phyloP scores from a whole-genome alignment of 1,284 basidiomycete genomes.

The Cutaneotrichosporon mucoides region DNA sequence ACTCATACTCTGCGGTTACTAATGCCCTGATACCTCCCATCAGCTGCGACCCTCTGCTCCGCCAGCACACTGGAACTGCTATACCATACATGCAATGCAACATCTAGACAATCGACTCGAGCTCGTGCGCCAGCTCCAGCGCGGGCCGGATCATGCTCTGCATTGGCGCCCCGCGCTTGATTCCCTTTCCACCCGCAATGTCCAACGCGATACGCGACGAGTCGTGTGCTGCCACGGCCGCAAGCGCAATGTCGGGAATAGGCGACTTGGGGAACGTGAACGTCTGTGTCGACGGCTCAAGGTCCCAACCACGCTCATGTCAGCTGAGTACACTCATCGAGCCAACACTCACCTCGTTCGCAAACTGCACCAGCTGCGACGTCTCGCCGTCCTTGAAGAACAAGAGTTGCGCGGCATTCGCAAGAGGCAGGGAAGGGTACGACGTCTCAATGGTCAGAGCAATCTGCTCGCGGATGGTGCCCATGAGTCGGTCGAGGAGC shows the following conservation, averaged over 20 bases:
- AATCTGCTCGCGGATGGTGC: constrained; percentile 48
- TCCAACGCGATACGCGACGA: constrained; percentile 21
- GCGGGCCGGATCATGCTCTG: constrained; percentile 45
- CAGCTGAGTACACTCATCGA: constrained; percentile 1
- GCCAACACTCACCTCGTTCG: constrained; percentile 26
- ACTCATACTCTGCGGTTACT: no score
- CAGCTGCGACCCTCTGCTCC: no score
- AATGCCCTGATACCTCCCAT: no score
- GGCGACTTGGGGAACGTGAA: constrained; percentile 31
- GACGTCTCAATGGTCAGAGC: constrained; percentile 49
- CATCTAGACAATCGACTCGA: constrained; percentile 48
- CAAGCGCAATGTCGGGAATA: constrained; percentile 25
- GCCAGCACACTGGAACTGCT: neutral
- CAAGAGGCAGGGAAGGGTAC: constrained; percentile 45
- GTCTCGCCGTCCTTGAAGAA: constrained; percentile 48
- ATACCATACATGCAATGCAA: constrained; percentile 22
- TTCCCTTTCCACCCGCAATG: constrained; percentile 29
- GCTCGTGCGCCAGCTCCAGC: constrained; percentile 44
- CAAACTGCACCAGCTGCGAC: constrained; percentile 35
- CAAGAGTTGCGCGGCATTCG: constrained; percentile 44
- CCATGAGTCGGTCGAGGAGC: constrained; percentile 45
- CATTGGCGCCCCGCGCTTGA: constrained; percentile 39
- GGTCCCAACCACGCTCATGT: constrained; percentile 42
- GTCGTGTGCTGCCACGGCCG: constrained; percentile 19
- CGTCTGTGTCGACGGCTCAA: constrained; percentile 41